Evolutionary conservation across 805 yeast genomes (phyloP).

Genomic region (Ogataea trehalophila): DNA sequence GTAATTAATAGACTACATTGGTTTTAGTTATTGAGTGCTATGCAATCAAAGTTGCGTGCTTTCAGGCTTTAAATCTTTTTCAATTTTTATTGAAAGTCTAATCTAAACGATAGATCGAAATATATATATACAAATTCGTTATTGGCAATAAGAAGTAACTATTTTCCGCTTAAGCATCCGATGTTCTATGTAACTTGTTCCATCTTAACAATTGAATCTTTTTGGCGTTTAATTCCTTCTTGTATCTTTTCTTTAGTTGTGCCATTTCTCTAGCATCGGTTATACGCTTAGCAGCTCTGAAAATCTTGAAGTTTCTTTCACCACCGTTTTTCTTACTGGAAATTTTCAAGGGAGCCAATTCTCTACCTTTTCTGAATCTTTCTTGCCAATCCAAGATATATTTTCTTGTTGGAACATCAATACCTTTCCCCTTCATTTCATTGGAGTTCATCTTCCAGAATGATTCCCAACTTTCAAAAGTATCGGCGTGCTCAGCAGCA

Average conservation of each 20-base stretch:
- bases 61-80: too few relatives aligned
- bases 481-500: slow-evolving; percentile 58
- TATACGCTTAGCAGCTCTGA: slow-evolving; percentile 54
- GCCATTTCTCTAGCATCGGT: slow-evolving; percentile 42
- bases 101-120: too few relatives aligned
- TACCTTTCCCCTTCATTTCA: slow-evolving; percentile 68
- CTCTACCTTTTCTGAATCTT: slow-evolving; percentile 51
- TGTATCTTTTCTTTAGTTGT: slow-evolving; percentile 26
- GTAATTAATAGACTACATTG: too few relatives aligned
- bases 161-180: neutral
- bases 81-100: too few relatives aligned
- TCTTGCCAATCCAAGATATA: slow-evolving; percentile 73
- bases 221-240: slow-evolving; percentile 15
- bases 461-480: slow-evolving; percentile 69
- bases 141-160: neutral
- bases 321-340: slow-evolving; percentile 82
- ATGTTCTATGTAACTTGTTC: slow-evolving; percentile 21
- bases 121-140: too few relatives aligned
- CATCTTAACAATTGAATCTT: slow-evolving; percentile 14
- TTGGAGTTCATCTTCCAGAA: slow-evolving; percentile 53
- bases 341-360: slow-evolving; percentile 47
- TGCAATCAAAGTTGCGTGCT: too few relatives aligned
- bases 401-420: slow-evolving; percentile 66
- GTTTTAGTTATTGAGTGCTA: too few relatives aligned
- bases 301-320: slow-evolving; percentile 71